Evolutionary conservation across 306 rosid genomes (phyloP).

Genomic region (Malus sieversii): DNA sequence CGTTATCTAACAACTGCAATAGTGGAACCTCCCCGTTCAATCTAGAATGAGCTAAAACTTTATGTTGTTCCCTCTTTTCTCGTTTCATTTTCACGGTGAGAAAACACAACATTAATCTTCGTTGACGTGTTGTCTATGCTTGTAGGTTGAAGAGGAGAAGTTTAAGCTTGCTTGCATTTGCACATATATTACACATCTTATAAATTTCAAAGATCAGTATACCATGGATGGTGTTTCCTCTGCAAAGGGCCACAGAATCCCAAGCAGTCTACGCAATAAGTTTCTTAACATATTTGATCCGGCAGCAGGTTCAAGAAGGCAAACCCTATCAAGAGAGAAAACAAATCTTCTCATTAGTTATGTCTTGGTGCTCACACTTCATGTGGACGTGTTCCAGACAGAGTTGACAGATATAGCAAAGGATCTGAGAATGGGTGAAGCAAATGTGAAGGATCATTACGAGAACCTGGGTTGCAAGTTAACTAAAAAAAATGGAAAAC

Average conservation of each 20-base stretch:
- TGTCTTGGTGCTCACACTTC: conserved; percentile 71
- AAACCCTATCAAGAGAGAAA: conserved; percentile 40
- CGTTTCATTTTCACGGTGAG: background rate
- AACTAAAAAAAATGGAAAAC: too few species aligned
- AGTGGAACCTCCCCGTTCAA: background rate
- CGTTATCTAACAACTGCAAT: background rate
- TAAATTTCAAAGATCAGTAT: conserved; percentile 67
- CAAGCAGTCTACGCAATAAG: conserved; percentile 42
- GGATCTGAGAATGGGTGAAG: conserved; percentile 46
- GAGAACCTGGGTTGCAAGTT: conserved; percentile 71
- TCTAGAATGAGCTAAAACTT: background rate
- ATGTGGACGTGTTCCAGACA: conserved; percentile 52
- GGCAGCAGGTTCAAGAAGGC: conserved; percentile 19
- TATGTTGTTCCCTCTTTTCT: background rate
- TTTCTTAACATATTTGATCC: conserved; percentile 48
- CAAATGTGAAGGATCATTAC: conserved; percentile 27
- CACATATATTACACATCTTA: conserved; percentile 68
- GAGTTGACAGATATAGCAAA: conserved; percentile 48
- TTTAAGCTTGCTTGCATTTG: conserved; percentile 45
- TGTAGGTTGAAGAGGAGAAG: conserved; percentile 71
- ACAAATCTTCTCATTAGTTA: conserved; percentile 53
- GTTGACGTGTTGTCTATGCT: background rate
- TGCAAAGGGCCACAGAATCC: conserved; percentile 50
- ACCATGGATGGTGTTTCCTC: conserved; percentile 42
- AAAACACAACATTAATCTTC: background rate